A percentile compares a stretch with the other conserved stretches of the same genome.
phyloP scores from a whole-genome alignment of 495 filamentous ascomycete species.

The Immersiella caudata region DNA sequence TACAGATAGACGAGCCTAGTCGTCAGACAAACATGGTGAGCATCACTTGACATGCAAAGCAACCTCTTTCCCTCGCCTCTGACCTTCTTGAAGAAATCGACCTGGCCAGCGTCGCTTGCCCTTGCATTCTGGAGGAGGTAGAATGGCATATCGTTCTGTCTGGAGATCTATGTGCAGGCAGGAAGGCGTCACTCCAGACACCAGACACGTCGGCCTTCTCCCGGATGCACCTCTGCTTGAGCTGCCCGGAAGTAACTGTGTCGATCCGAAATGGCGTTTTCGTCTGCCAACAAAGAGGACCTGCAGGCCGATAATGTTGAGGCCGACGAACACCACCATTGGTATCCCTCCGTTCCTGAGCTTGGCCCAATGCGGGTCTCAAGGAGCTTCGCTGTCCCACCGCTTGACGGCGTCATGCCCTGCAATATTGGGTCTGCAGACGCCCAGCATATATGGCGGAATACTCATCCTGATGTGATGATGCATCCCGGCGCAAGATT shows the following conservation, averaged over 20 bases:
- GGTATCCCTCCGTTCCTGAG: background rate
- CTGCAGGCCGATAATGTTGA: background rate
- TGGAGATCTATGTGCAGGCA: background rate
- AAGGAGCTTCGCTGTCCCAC: background rate
- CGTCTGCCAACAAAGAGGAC: background rate
- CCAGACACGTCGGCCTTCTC: background rate
- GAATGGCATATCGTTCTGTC: background rate
- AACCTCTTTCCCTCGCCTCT: background rate
- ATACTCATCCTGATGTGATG: background rate
- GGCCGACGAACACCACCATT: constrained; percentile 12
- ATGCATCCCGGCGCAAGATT: background rate
- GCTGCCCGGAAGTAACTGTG: constrained; percentile 8
- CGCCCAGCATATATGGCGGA: constrained; percentile 3
- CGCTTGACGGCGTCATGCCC: background rate
- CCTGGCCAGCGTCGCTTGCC: constrained; percentile 1
- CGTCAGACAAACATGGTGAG: constrained; percentile 13
- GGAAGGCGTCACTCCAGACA: no score
- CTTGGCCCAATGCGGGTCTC: background rate
- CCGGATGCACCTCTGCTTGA: background rate
- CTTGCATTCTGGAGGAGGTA: constrained; percentile 10
- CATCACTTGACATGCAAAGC: background rate
- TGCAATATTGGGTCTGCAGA: no score
- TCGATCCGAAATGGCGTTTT: constrained; percentile 20
- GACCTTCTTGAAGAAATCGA: background rate
- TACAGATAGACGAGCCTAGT: background rate